A percentile compares a stretch with the other conserved stretches of the same genome.
These are phyloP conservation scores for Ceratorhiza oryzae-sativae DNA, from an alignment of 1,284 basidiomycete species.

Conservation along the genomic window DNA sequence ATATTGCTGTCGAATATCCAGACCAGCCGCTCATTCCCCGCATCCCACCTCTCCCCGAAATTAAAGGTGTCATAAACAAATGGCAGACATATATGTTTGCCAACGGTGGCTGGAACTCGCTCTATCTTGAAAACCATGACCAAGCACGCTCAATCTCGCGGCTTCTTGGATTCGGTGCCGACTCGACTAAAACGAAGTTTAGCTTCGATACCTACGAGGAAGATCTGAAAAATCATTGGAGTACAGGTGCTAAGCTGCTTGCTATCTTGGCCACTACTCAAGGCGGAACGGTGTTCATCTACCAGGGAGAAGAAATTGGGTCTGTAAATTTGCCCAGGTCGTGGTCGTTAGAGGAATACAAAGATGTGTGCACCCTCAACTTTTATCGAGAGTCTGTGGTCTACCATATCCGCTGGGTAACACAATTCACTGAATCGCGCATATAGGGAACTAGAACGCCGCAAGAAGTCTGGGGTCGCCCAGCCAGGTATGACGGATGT, in stretches of 20 bases:
- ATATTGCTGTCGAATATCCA: conserved; percentile 44
- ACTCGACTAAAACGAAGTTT: conserved; percentile 52
- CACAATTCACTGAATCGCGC: neutral
- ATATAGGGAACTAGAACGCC: conserved; percentile 49
- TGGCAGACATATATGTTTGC: conserved; percentile 68
- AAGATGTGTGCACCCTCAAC: conserved; percentile 67
- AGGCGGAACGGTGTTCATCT: conserved; percentile 73
- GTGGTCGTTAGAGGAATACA: conserved; percentile 77
- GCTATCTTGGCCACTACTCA: conserved; percentile 67
- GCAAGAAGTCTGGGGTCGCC: conserved; percentile 53
- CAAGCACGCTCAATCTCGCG: conserved; percentile 68
- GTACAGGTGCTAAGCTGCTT: conserved; percentile 67
- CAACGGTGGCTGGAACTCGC: conserved; percentile 70
- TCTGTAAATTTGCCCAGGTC: conserved; percentile 69
- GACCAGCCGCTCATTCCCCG: conserved; percentile 54
- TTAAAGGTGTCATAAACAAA: conserved; percentile 62
- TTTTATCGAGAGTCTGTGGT: conserved; percentile 56
- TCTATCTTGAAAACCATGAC: conserved; percentile 74
- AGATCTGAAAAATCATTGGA: conserved; percentile 55
- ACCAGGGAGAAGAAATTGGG: conserved; percentile 77
- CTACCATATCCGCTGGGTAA: neutral
- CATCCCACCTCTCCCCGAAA: conserved; percentile 63
- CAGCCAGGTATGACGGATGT: conserved; percentile 65
- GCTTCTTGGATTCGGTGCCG: conserved; percentile 59
- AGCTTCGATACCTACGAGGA: conserved; percentile 10